Evolutionary conservation across 2,329 filamentous ascomycete species (phyloP).

Genomic region (Trichoderma sp.): DNA sequence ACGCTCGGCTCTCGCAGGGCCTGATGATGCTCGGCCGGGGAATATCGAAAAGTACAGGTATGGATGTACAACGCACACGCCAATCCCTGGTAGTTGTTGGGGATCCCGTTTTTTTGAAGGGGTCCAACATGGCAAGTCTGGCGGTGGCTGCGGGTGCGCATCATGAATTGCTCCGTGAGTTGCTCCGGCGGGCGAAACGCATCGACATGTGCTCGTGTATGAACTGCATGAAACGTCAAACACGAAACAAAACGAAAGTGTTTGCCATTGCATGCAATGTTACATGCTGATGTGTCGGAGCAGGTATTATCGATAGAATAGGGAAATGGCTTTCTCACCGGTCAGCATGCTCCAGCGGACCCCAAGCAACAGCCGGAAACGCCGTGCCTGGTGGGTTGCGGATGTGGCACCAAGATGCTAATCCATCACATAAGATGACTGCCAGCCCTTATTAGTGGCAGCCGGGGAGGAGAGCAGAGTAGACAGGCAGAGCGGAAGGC

Average conservation of each 20-base stretch:
- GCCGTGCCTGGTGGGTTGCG: conserved; percentile 10
- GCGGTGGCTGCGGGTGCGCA: background rate
- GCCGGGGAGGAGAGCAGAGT: background rate
- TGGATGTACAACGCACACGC: conserved; percentile 10
- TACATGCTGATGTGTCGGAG: background rate
- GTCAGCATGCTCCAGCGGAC: conserved; percentile 13
- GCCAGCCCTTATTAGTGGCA: background rate
- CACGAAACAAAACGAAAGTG: background rate
- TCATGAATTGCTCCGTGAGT: background rate
- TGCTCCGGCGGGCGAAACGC: background rate
- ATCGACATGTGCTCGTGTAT: background rate
- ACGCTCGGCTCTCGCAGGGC: background rate
- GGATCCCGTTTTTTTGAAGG: background rate
- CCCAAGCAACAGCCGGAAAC: conserved; percentile 15
- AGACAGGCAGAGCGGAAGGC: background rate
- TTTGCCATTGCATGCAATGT: background rate
- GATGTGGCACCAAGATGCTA: conserved; percentile 18
- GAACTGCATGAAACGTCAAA: background rate
- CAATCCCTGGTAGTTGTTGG: background rate
- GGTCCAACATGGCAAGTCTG: background rate
- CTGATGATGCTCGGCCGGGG: conserved; percentile 20
- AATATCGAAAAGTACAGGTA: background rate
- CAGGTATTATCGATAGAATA: background rate
- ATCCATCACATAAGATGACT: conserved; percentile 9
- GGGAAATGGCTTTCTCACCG: background rate